Evolutionary conservation across 768 basidiomycete species (phyloP).

Genomic region (Boletus eberwhitei): DNA sequence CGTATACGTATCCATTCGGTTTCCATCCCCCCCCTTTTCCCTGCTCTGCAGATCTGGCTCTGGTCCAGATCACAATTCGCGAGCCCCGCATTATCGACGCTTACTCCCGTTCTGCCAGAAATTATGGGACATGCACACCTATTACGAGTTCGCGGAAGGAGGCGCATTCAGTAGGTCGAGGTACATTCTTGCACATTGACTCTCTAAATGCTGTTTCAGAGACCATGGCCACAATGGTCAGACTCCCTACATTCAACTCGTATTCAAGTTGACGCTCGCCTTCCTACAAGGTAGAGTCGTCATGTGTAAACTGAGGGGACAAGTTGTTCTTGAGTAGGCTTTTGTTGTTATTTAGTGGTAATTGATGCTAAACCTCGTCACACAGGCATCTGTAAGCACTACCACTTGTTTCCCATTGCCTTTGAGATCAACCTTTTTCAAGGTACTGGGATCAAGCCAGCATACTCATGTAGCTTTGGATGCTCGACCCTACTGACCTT

Average conservation of each 20-base stretch:
- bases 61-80: no score
- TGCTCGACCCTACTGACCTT: conserved; percentile 31
- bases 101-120: conserved; percentile 37
- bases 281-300: conserved; percentile 35
- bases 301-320: conserved; percentile 33
- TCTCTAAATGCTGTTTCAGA: conserved; percentile 23
- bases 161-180: conserved; percentile 35
- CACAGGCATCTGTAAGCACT: conserved; percentile 19
- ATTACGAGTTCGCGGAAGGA: conserved; percentile 46
- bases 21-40: no score
- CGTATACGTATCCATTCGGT: conserved; percentile 9
- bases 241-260: background rate
- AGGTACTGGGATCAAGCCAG: conserved; percentile 53
- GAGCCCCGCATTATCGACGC: conserved; percentile 30
- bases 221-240: conserved; percentile 43
- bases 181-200: background rate
- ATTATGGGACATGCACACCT: conserved; percentile 46
- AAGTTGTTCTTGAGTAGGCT: no score
- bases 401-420: background rate
- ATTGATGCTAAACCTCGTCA: background rate
- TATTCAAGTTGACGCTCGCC: background rate
- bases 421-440: background rate
- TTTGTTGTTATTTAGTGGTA: no score
- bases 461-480: conserved; percentile 40
- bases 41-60: no score